Conservation (phyloP, 371 early-diverging fungal genomes). For the Sporodiniella umbellata region DNA sequence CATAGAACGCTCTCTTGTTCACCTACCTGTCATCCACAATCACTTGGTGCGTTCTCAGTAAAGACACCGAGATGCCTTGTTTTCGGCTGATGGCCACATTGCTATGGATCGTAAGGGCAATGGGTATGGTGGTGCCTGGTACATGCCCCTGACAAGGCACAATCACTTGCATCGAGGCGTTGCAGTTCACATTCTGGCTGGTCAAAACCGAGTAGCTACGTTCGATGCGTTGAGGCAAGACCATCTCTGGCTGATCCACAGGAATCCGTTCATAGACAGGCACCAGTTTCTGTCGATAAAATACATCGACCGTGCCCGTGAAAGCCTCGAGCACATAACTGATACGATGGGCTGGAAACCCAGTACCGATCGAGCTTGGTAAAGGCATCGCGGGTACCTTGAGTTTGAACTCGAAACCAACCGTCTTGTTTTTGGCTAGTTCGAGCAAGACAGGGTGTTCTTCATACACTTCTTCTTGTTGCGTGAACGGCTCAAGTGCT, state of each 20-base stretch:
- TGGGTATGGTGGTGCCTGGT: slow-evolving; percentile 16
- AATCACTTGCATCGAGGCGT: slow-evolving; percentile 13
- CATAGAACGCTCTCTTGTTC: not conserved
- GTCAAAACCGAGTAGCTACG: slow-evolving; percentile 5
- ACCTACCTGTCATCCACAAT: slow-evolving; percentile 15
- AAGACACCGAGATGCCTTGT: slow-evolving; percentile 17
- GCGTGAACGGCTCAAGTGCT: not conserved
- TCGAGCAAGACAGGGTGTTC: slow-evolving; percentile 12
- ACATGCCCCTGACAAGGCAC: slow-evolving; percentile 19
- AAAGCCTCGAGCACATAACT: slow-evolving; percentile 21
- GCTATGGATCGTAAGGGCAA: slow-evolving; percentile 18
- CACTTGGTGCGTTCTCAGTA: slow-evolving; percentile 13
- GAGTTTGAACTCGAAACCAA: slow-evolving; percentile 14
- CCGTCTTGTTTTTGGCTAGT: slow-evolving; percentile 15
- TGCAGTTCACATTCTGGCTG: not conserved
- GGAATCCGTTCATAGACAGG: slow-evolving; percentile 18
- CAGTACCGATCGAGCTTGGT: slow-evolving; percentile 14
- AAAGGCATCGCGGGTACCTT: slow-evolving; percentile 14
- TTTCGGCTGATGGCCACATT: slow-evolving; percentile 12
- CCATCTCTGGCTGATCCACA: slow-evolving; percentile 9
- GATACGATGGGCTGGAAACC: slow-evolving; percentile 6
- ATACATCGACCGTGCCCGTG: slow-evolving; percentile 5
- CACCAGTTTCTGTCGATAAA: slow-evolving; percentile 6
- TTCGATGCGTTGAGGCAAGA: slow-evolving; percentile 11
- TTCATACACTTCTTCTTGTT: not conserved